Conservation (phyloP, 2,329 filamentous ascomycete species). For the Talaromyces amestolkiae region DNA sequence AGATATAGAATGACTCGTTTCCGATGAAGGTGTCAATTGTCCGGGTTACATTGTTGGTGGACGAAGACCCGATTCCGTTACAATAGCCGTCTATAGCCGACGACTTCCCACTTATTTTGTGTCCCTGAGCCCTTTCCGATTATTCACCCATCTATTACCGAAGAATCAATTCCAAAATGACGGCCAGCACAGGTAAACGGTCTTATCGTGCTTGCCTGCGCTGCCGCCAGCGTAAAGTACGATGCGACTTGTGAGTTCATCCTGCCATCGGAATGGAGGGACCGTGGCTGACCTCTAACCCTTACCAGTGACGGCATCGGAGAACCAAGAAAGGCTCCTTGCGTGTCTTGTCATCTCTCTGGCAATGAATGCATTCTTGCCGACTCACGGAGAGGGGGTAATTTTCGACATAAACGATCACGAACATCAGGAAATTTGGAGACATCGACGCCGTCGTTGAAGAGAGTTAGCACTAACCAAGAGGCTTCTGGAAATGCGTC, state of each 20-base stretch:
- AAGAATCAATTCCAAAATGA: not conserved
- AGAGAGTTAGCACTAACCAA: not conserved
- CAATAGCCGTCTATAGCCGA: slow-evolving; percentile 6
- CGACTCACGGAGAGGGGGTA: not conserved
- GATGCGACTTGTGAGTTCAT: not conserved
- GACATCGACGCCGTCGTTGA: not conserved
- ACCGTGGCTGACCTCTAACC: not conserved
- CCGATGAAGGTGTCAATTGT: too few species aligned
- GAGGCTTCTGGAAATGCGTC: not conserved
- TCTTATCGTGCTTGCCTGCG: not conserved
- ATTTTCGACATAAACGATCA: not conserved
- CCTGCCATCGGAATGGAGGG: not conserved
- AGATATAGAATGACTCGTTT: too few species aligned
- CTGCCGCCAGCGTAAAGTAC: not conserved
- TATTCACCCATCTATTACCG: not conserved
- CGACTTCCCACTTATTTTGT: not conserved
- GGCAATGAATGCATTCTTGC: not conserved
- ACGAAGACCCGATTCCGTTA: not conserved
- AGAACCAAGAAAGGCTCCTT: not conserved
- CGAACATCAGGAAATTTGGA: not conserved
- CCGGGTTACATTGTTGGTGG: too few species aligned
- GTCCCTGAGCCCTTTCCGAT: not conserved
- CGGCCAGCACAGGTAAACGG: not conserved
- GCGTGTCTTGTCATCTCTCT: not conserved
- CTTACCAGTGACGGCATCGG: not conserved